Base-by-base conservation (phyloP, 1,284 basidiomycete genomes). In the Moesziomyces sp. region DNA sequence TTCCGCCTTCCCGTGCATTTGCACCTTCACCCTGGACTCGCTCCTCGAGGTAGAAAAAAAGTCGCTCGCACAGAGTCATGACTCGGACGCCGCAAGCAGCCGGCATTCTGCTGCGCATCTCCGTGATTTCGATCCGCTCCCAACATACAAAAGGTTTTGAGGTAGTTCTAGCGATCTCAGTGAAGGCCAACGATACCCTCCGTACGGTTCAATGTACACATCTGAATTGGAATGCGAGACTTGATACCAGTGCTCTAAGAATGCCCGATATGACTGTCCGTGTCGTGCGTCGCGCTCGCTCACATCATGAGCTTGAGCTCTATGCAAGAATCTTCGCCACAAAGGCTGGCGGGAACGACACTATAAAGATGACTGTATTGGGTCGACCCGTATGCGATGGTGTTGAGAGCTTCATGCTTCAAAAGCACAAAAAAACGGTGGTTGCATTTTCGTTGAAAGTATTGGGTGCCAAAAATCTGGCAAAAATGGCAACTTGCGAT, bases 1-100 rank as follows among this genome's bases (percentile, higher is more conserved):
- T 0, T 45, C 49, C 5, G 64, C 58, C n/a, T 56, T 48, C 16
- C 59, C 66, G 9, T 69, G 66, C 56, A 69, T 58, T 21, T 69
- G 66, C 60, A 69, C 52, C 10, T 55, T 54, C 38, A 47, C 56
- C 11, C 46, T 69, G n/a, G 59, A 69, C 13, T 35, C 30, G 8
- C 45, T 69, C n/a, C 49, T 62, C n/a, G 66, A 69, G 52, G 56
- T 63, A 10, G 66, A 69, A 45, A 58, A 55, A 30, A 50, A 55
- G 23, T 43, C 57, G 5, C 42, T 38, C 8, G 46, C 56, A 9
- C 30, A 30, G 30, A 30, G 30, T 9, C 30, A 30, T 30, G 30
- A 30, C 30, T 30, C 30, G 30, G 30, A 30, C 11, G 8, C 30
- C 9, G 30, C 30, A 30, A 30, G 30, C 30, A 9, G 30, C 30